phyloP scores from a whole-genome alignment of 306 rosid species.

The Cucurbita argyrosperma region DNA sequence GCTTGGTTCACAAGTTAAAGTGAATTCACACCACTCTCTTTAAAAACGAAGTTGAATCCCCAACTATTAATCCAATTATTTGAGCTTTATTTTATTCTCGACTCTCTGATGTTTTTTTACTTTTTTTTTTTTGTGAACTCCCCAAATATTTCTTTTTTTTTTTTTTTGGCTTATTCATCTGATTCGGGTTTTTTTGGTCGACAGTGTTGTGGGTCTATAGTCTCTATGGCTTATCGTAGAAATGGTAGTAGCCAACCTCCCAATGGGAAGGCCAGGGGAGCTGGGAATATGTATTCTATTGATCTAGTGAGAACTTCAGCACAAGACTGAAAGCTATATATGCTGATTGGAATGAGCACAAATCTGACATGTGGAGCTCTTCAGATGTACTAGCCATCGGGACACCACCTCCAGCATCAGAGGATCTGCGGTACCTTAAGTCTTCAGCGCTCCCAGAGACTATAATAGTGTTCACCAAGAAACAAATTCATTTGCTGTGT shows the following conservation, averaged over 20 bases:
- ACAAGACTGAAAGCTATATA: conserved; percentile 45
- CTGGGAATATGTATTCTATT: conserved; percentile 41
- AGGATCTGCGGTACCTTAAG: conserved; percentile 78
- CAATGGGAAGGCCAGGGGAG: conserved; percentile 42
- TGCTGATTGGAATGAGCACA: conserved; percentile 53
- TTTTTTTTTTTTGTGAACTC: background rate
- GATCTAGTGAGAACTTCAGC: conserved; percentile 43
- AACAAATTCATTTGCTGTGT: conserved; percentile 69
- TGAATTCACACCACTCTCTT: background rate
- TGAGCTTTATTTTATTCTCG: background rate
- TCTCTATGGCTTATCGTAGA: conserved; percentile 62
- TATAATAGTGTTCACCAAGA: conserved; percentile 68
- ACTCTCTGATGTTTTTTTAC: background rate
- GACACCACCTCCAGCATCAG: conserved; percentile 47
- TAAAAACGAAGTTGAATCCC: background rate
- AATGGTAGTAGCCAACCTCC: conserved; percentile 52
- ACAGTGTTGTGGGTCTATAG: conserved; percentile 5
- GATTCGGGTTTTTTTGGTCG: background rate
- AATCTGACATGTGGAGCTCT: conserved; percentile 55
- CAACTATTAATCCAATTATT: background rate
- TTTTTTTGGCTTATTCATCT: background rate
- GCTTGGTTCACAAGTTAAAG: background rate
- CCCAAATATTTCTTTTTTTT: background rate
- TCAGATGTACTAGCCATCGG: conserved; percentile 55
- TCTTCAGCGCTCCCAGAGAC: conserved; percentile 90